A percentile compares a stretch with the other conserved stretches of the same genome.
These are phyloP conservation scores for Ophiostoma triangulosporum DNA, from an alignment of 2,329 filamentous ascomycete genomes.

Conservation along the genomic window DNA sequence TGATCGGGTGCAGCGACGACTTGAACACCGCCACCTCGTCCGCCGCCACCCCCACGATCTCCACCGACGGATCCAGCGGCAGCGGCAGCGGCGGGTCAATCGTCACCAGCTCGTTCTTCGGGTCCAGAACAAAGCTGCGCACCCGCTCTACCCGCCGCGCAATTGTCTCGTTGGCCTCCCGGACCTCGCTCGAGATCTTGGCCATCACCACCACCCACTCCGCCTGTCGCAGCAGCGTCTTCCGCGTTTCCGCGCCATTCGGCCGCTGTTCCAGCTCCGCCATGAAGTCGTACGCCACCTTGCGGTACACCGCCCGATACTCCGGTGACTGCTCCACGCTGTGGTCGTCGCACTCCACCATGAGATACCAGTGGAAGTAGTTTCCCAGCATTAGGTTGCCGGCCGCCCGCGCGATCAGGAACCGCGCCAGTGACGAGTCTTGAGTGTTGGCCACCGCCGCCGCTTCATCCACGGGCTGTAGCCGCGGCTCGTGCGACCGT, in stretches of 20 bases:
- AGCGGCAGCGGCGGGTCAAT: slow-evolving; percentile 82
- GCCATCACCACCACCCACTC: slow-evolving; percentile 79
- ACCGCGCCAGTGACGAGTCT: slow-evolving; percentile 77
- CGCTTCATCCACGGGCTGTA: neutral
- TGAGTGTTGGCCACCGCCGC: slow-evolving; percentile 39
- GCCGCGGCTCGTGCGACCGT: neutral
- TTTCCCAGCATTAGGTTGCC: slow-evolving; percentile 85
- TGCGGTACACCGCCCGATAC: slow-evolving; percentile 76
- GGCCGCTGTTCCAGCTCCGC: slow-evolving; percentile 60
- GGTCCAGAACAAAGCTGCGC: slow-evolving; percentile 72
- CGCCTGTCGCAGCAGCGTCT: slow-evolving; percentile 69
- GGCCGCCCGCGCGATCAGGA: slow-evolving; percentile 77
- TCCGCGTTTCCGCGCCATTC: slow-evolving; percentile 59
- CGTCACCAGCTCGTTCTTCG: slow-evolving; percentile 72
- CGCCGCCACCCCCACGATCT: slow-evolving; percentile 58
- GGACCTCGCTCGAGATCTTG: slow-evolving; percentile 80
- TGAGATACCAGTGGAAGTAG: slow-evolving; percentile 95
- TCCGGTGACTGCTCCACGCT: slow-evolving; percentile 58
- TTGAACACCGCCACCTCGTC: slow-evolving; percentile 91
- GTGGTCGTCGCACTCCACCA: slow-evolving; percentile 88
- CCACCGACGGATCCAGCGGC: slow-evolving; percentile 72
- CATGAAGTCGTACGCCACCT: slow-evolving; percentile 96
- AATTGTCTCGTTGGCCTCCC: slow-evolving; percentile 64
- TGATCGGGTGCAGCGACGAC: slow-evolving; percentile 81
- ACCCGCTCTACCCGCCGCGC: slow-evolving; percentile 70